Evolutionary conservation across 306 rosid genomes (phyloP), one percentile per base, ranked within the genome.

Genomic region (Fragaria vesca): DNA sequence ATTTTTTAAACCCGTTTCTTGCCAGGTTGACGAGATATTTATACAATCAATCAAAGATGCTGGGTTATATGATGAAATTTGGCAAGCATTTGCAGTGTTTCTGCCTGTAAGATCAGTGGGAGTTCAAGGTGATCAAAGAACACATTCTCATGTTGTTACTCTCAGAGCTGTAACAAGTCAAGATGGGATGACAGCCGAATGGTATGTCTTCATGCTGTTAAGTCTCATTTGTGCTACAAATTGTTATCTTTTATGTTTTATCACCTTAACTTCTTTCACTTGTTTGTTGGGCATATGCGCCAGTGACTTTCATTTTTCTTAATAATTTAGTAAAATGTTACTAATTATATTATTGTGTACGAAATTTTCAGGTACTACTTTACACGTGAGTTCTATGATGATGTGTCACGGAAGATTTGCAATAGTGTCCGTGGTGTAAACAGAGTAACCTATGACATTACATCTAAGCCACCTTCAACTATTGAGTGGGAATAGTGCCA

Each of bases 21-120:
- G 71, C 52, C 86, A 95, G 98, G 98, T 91, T 74, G 98, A 93
- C 75, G 98, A 95, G 88, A 95, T 95, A 60, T 95, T 95, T 78
- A 91, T 95, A 81, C 96, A 89, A 77, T 83, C 98, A 73, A 94
- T 91, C 83, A 91, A 91, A 87, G 97, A 89, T 63, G 95, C 95
- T 51, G 97, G 96, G 70, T 94, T 94, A 78, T 95, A 95, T 79
- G 98, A 95, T 87, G n/a, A 78, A 65, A 92, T 92, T 68, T 95
- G 97, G 98, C 98, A 95, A 86, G 98, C 98, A 7, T 95, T 95
- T 88, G 97, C 96, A 45, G 98, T 92, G 76, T 95, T 93, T 86
- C 88, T 92, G 76, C 98, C 98, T 2, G 75, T 93, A 63, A 85
- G 87, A 85, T 90, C 98, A 17, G 97, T 95, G 80, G 61, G 61